phyloP scores from a whole-genome alignment of 2,329 filamentous ascomycete species.

The Ampelomyces quisqualis region DNA sequence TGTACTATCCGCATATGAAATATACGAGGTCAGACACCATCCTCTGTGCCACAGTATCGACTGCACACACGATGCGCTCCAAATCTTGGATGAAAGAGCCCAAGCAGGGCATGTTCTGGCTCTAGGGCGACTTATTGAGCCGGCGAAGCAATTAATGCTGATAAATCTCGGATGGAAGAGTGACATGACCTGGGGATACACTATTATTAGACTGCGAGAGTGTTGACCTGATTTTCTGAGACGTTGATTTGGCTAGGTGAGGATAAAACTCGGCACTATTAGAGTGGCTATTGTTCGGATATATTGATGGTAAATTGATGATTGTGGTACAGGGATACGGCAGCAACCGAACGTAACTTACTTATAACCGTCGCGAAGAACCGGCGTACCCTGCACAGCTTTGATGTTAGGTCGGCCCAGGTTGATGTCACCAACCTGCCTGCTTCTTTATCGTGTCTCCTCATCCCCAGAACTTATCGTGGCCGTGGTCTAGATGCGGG shows the following conservation, averaged over 20 bases:
- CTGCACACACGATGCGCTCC: slow-evolving; percentile 25
- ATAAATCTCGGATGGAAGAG: slow-evolving; percentile 18
- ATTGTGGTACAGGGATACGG: slow-evolving; percentile 30
- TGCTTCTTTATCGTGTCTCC: slow-evolving; percentile 11
- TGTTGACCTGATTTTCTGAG: slow-evolving; percentile 1
- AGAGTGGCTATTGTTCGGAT: slow-evolving; percentile 35
- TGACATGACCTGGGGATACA: slow-evolving; percentile 27
- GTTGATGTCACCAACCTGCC: slow-evolving; percentile 13
- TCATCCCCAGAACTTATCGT: slow-evolving; percentile 3
- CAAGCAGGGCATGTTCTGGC: slow-evolving; percentile 22
- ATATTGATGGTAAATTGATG: slow-evolving; percentile 38
- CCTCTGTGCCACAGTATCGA: slow-evolving; percentile 13
- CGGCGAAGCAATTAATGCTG: slow-evolving; percentile 21
- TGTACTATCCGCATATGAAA: slow-evolving; percentile 37
- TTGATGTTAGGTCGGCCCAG: slow-evolving; percentile 15
- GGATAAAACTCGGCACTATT: slow-evolving; percentile 23
- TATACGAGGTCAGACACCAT: slow-evolving; percentile 29
- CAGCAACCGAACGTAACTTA: slow-evolving; percentile 25
- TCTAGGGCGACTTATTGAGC: slow-evolving; percentile 26
- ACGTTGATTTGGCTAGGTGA: slow-evolving; percentile 24
- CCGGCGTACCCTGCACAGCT: slow-evolving; percentile 24
- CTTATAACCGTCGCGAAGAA: slow-evolving; percentile 21
- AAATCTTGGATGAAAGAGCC: slow-evolving; percentile 20
- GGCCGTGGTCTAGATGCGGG: slow-evolving; percentile 21
- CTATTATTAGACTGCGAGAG: slow-evolving; percentile 16